Evolutionary conservation across 2,329 filamentous ascomycete species (phyloP), one percentile per base, ranked within the genome.

Genomic region (Neofusicoccum laricinum): DNA sequence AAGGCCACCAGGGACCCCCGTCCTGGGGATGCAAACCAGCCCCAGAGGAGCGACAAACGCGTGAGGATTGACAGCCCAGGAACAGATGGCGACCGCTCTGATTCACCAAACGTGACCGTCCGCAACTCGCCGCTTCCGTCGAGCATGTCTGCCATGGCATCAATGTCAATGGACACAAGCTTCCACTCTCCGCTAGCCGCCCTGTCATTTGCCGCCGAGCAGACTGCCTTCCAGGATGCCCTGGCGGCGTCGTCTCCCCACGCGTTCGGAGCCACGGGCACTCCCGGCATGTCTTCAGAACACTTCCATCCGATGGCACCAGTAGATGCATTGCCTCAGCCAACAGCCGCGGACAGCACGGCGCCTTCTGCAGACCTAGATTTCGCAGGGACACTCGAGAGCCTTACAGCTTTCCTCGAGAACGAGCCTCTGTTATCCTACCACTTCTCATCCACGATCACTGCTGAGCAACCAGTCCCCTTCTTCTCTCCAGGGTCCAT

Each of bases 401-500:
- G 71, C 63, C 70, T 79, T 2, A 71, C 77, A 14, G 71, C 72
- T 1, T 78, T 78, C 59, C 71, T 78, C 41, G 76, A 78, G 43
- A 75, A 73, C 63, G 77, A 76, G 25, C 71, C 73, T 3, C 65
- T 78, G 17, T 72, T 71, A 2, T 76, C 75, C 4, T 78, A 78
- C 64, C 76, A 78, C 61, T 78, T 78, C 53, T 69, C 75, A 5
- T 75, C 75, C 7, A 62, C 78, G 61, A 75, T 78, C 64, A 78
- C 72, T 45, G 71, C 76, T 5, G 77, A 79, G 65, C 77, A 79
- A 53, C 77, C 77, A 3, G 77, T 78, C 65, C 77, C 77, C 1
- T 77, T 78, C 69, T 78, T 78, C 65, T 78, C 77, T 5, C 76
- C 76, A 8, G 77, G 78, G 38, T 76, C 75, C 8, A 69, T 76